These are phyloP conservation scores for Rhodosorus marinus DNA, from an alignment of 23 red algal species.

Conservation along the genomic window DNA sequence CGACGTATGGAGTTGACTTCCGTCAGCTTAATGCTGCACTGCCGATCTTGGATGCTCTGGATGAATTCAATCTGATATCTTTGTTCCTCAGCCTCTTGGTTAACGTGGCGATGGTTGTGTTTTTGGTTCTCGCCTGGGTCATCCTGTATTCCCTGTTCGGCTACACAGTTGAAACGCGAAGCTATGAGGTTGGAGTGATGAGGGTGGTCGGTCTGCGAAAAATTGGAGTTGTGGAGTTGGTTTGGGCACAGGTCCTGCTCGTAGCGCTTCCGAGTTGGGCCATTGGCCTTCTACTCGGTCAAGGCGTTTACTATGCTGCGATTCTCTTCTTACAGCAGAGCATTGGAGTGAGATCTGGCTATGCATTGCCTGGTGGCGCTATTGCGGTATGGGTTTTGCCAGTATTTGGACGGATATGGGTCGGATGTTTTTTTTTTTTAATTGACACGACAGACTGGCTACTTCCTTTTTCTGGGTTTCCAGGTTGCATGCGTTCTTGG, in stretches of 20 bases:
- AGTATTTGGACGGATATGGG: too few species aligned
- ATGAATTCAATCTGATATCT: neutral
- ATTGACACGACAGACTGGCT: too few species aligned
- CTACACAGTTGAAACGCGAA: neutral
- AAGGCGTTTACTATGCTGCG: neutral
- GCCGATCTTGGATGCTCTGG: neutral
- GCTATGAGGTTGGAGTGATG: neutral
- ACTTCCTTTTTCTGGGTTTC: too few species aligned
- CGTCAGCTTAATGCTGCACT: neutral
- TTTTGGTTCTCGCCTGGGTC: neutral
- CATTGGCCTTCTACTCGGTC: neutral
- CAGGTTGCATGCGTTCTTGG: neutral
- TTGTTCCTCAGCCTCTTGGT: neutral
- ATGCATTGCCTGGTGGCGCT: neutral
- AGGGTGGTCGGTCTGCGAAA: neutral
- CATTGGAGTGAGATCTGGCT: neutral
- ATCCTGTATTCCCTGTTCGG: neutral
- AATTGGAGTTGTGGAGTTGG: neutral
- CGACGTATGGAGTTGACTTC: neutral
- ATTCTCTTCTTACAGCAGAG: neutral
- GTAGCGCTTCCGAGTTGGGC: neutral
- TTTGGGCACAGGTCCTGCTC: neutral
- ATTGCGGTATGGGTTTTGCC: too few species aligned
- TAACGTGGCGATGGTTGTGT: neutral
- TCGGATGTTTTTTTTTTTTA: too few species aligned